Conservation (phyloP, 495 filamentous ascomycete species). For the Pseudoneurospora amorphoporcata region DNA sequence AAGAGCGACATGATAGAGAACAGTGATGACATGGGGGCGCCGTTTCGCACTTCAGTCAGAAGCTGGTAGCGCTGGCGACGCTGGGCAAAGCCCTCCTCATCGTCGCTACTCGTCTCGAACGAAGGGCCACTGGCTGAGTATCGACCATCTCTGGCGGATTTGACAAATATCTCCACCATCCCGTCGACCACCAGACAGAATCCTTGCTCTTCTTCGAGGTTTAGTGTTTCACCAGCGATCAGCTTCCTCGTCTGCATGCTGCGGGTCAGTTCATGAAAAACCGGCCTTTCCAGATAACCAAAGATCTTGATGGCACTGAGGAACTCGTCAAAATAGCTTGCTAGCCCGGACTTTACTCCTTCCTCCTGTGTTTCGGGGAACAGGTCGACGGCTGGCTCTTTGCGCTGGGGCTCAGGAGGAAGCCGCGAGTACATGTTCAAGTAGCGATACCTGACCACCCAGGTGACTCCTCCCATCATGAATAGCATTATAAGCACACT, state of each 20-base stretch:
- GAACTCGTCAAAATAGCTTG: conserved; percentile 95
- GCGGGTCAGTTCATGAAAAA: conserved; percentile 93
- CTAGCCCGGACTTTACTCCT: conserved; percentile 78
- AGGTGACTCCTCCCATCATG: conserved; percentile 71
- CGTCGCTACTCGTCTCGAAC: conserved; percentile 44
- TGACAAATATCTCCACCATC: conserved; percentile 95
- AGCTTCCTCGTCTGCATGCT: conserved; percentile 97
- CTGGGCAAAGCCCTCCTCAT: conserved; percentile 47
- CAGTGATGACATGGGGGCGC: conserved; percentile 93
- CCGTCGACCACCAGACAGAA: conserved; percentile 98
- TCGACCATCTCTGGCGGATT: conserved; percentile 56
- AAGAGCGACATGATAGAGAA: conserved; percentile 96
- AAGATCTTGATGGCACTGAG: conserved; percentile 99
- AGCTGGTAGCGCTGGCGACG: conserved; percentile 73
- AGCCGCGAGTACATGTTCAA: conserved; percentile 92
- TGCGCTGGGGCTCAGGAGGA: conserved; percentile 87
- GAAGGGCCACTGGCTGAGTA: conserved; percentile 13
- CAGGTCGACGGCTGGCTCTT: conserved; percentile 88
- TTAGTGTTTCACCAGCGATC: conserved; percentile 87
- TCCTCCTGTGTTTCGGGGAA: conserved; percentile 89
- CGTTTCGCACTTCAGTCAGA: conserved; percentile 94
- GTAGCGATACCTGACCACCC: conserved; percentile 88
- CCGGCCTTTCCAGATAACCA: conserved; percentile 89
- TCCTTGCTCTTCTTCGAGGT: conserved; percentile 94
- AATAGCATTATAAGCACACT: conserved; percentile 69